These are phyloP conservation scores for Vaucheria bursata DNA, from an alignment of 352 stramenopile genomes.

Conservation along the genomic window DNA sequence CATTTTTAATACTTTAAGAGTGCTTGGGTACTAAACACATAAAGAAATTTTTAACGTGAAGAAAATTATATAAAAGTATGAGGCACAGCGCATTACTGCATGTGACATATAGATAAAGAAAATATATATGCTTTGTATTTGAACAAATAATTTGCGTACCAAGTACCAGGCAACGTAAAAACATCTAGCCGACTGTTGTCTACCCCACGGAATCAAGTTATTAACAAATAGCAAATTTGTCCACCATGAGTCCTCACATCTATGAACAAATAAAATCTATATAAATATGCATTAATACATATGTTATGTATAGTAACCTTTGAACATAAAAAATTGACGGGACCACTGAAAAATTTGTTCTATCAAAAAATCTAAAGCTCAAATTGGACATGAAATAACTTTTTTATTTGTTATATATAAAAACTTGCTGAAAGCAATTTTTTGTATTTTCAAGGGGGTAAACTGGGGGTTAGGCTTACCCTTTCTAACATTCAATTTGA, in stretches of 20 bases:
- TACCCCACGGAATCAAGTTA: conserved; percentile 46
- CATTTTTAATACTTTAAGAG: no score
- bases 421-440: no score
- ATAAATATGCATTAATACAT: neutral
- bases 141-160: no score
- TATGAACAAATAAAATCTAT: neutral
- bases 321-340: neutral
- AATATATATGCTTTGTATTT: neutral
- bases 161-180: conserved; percentile 50
- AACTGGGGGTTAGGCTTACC: no score
- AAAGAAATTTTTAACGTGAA: no score
- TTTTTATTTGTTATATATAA: no score
- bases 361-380: no score
- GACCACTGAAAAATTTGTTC: neutral
- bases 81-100: no score
- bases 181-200: conserved; percentile 21
- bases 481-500: no score
- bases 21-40: no score
- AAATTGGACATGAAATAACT: no score
- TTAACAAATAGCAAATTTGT: conserved; percentile 53
- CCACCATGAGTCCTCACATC: conserved; percentile 24
- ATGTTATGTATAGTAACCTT: neutral
- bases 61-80: no score
- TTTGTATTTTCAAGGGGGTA: neutral
- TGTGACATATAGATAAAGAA: neutral